Evolutionary conservation across 148 eudicot species (phyloP).

Genomic region (Pouteria glomerata): DNA sequence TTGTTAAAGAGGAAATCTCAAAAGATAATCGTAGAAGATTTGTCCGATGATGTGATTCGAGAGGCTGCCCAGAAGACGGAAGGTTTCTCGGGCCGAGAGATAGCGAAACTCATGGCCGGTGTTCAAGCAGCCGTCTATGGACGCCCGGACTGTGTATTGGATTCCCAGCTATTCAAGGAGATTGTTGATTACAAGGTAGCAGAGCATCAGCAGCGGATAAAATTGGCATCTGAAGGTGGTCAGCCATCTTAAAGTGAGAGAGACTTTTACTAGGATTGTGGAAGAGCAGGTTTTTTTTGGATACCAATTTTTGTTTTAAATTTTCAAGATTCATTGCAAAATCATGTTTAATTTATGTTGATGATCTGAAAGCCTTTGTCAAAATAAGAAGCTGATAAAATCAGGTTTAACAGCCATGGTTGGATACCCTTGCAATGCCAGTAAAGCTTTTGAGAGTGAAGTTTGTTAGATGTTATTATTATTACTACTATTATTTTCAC

Average conservation of each 20-base stretch:
- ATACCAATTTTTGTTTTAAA: neutral
- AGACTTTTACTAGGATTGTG: neutral
- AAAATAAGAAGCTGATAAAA: too few species aligned
- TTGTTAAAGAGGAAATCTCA: conserved; percentile 47
- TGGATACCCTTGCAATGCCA: too few species aligned
- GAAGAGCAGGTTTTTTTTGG: neutral
- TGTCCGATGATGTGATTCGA: conserved; percentile 62
- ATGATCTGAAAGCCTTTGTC: too few species aligned
- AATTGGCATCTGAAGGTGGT: conserved; percentile 55
- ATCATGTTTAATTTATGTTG: neutral
- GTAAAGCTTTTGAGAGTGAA: too few species aligned
- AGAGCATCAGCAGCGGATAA: conserved; percentile 78
- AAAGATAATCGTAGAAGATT: conserved; percentile 58
- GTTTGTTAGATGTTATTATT: too few species aligned
- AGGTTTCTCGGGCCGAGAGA: conserved; percentile 97
- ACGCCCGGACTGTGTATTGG: conserved; percentile 76
- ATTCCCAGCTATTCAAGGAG: conserved; percentile 68
- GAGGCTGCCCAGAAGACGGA: conserved; percentile 81
- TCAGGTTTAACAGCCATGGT: too few species aligned
- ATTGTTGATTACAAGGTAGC: conserved; percentile 85
- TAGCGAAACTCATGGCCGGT: conserved; percentile 89
- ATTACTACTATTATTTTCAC: too few species aligned
- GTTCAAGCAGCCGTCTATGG: conserved; percentile 97
- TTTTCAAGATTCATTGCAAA: neutral
- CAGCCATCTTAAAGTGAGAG: conserved; percentile 12